Conservation (phyloP, 495 filamentous ascomycete species). For the Mytilinidion resinicola region DNA sequence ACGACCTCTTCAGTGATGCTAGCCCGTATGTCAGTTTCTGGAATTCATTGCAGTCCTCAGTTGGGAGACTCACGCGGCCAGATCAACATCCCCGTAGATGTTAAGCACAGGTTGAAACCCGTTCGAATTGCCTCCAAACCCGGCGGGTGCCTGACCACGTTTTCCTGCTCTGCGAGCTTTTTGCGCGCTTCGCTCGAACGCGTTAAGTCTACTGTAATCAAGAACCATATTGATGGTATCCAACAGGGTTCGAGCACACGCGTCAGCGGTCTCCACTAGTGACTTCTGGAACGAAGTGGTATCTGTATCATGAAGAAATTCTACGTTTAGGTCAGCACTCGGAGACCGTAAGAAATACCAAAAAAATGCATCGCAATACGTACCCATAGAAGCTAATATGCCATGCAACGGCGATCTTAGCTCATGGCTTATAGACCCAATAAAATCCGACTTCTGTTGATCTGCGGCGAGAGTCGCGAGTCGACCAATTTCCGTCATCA, state of each 20-base stretch:
- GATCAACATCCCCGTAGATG: constrained; percentile 23
- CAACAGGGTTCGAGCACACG: constrained; percentile 23
- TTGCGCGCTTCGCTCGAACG: constrained; percentile 8
- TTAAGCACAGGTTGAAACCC: constrained; percentile 1
- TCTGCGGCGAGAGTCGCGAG: constrained; percentile 15
- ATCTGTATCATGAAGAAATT: constrained; percentile 22
- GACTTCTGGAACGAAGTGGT: constrained; percentile 13
- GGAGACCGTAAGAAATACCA: too few species aligned
- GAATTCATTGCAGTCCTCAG: too few species aligned
- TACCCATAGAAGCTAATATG: constrained; percentile 15
- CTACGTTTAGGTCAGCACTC: background rate
- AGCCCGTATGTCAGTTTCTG: too few species aligned
- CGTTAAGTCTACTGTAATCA: constrained; percentile 28
- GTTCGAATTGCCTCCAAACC: background rate
- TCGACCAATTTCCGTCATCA: constrained; percentile 25
- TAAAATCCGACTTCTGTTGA: constrained; percentile 22
- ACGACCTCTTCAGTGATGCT: constrained; percentile 25
- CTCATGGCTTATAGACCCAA: constrained; percentile 24
- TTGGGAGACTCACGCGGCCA: constrained; percentile 1
- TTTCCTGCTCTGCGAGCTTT: constrained; percentile 1
- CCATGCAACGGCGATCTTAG: constrained; percentile 25
- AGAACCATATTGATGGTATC: constrained; percentile 25
- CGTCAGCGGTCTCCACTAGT: constrained; percentile 9
- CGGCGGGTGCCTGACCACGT: background rate
- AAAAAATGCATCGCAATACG: too few species aligned